Evolutionary conservation across 2,329 filamentous ascomycete species (phyloP), one percentile per base, ranked within the genome.

Genomic region (Stagonosporopsis tanaceti): DNA sequence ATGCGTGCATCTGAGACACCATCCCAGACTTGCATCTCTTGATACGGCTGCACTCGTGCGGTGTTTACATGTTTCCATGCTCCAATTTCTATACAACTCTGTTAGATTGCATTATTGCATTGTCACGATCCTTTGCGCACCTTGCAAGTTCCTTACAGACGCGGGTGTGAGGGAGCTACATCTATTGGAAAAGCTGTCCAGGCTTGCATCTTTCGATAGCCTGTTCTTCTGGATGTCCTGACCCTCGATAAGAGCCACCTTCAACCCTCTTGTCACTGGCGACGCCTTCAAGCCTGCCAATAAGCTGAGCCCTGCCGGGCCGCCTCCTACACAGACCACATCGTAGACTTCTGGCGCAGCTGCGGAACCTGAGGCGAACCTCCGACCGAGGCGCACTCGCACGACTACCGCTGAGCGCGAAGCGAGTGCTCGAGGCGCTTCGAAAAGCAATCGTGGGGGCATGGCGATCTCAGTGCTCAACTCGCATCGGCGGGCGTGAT

Each of bases 1-100:
- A 99, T 95, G 66, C 89, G 87, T 34, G 93, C 91, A 57, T 88
- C 93, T 38, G 90, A 91, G 54, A 97, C 87, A 61, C 94, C 96
- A 76, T 99, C 95, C 95, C 96, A 99, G 30, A 98, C 95, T 76
- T 97, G 90, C 95, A 99, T 99, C 68, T 94, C 91, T 58, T 96
- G 89, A 76, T 97, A 99, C 0, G 88, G 85, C 79, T 97, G 93
- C 32, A 95, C 86, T 30, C 95, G 87, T 6, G 86, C 81, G 39
- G 82, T 79, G 65, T 91, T 84, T 59, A 97, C 81, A 71, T 96
- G 87, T 6, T 82, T 73, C 95, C 94, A 98, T 47, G 90, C 93
- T 34, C 94, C 95, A 59, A 96, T 95, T 4, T 84, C 81, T 71
- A 63, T 25, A 28, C 24, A 44, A 6, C 27, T 4, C 39, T 20